Base-by-base conservation (phyloP, 2,329 filamentous ascomycete species). In the Aspergillus amoenus region DNA sequence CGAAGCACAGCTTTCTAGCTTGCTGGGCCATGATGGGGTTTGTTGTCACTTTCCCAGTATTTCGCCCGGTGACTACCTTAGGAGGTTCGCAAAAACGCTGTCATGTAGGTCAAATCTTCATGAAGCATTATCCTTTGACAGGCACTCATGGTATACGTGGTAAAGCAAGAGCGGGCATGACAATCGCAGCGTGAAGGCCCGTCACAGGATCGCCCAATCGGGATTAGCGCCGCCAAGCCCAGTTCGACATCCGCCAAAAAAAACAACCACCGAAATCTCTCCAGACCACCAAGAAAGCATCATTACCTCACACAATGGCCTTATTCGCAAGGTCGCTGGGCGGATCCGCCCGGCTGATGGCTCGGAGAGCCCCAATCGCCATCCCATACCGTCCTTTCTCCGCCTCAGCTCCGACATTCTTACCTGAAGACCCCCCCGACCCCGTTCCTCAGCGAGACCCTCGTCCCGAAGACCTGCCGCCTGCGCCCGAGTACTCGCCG, bases 1-100 rank as follows among this genome's bases (percentile, higher is more conserved):
- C 88, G 64, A 99, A 90, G 71, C 90, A 94, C 52, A 76, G 46
- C 62, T 79, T 80, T 48, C 63, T 69, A 12, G 52, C n/a, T 41
- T 48, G 17, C n/a, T 56, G 42, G 9, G 54, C 17, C 50, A 56
- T 40, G 58, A 5, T 34, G 17, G 41, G 32, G 34, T 43, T 49
- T 27, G 15, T 8, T 37, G 39, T 27, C 34, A 41, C 24, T 4
- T 24, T 17, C 41, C 44, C 17, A n/a, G 22, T 27, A 5, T 5
- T 24, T 42, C 41, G 40, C 15, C 21, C 13, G 27, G 11, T 50
- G 34, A 11, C 12, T 9, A 12, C 22, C 9, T 24, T 17, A 45
- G 18, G 17, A 45, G 4, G 15, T 44, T 17, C 17, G 41, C 41
- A 44, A 13, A 22, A 44, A 37, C 24, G 5, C 17, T 13, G 22